These are phyloP conservation scores for Mycena metata DNA, from an alignment of 768 basidiomycete species.

Conservation along the genomic window DNA sequence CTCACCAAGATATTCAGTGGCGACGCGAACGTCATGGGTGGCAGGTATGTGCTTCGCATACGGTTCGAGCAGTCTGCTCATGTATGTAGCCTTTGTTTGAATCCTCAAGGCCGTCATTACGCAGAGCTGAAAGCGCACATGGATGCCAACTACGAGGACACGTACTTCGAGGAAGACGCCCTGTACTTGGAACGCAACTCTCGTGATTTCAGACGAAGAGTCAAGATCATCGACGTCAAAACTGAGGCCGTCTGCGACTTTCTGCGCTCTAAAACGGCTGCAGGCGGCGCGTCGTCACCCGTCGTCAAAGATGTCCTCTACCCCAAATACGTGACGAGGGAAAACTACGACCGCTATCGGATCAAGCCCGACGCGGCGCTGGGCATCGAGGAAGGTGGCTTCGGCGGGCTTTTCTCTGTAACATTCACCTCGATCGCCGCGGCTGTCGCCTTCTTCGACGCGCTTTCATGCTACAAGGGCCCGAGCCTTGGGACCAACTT, in stretches of 20 bases:
- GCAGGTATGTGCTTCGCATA: conserved; percentile 70
- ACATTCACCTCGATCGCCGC: conserved; percentile 81
- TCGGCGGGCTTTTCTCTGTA: conserved; percentile 89
- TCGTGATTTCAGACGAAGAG: conserved; percentile 86
- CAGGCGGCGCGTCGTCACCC: conserved; percentile 52
- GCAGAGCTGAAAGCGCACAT: conserved; percentile 71
- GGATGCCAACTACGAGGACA: conserved; percentile 78
- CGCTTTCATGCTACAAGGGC: conserved; percentile 87
- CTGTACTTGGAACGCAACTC: conserved; percentile 99
- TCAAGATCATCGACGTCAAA: conserved; percentile 84
- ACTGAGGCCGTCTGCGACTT: conserved; percentile 87
- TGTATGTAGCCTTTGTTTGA: conserved; percentile 80
- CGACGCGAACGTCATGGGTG: conserved; percentile 96
- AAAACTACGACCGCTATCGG: conserved; percentile 80
- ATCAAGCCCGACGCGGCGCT: conserved; percentile 53
- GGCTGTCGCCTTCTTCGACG: conserved; percentile 87
- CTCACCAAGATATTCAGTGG: conserved; percentile 96
- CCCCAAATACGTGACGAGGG: conserved; percentile 82
- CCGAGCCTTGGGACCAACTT: conserved; percentile 96
- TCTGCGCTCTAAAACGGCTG: conserved; percentile 70
- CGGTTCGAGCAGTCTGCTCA: neutral
- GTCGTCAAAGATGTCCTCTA: conserved; percentile 90
- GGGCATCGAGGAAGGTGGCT: conserved; percentile 66
- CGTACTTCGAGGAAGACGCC: conserved; percentile 91
- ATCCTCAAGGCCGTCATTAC: conserved; percentile 83